These are phyloP conservation scores for Scleroderma bovista DNA, from an alignment of 768 basidiomycete genomes.

Conservation along the genomic window DNA sequence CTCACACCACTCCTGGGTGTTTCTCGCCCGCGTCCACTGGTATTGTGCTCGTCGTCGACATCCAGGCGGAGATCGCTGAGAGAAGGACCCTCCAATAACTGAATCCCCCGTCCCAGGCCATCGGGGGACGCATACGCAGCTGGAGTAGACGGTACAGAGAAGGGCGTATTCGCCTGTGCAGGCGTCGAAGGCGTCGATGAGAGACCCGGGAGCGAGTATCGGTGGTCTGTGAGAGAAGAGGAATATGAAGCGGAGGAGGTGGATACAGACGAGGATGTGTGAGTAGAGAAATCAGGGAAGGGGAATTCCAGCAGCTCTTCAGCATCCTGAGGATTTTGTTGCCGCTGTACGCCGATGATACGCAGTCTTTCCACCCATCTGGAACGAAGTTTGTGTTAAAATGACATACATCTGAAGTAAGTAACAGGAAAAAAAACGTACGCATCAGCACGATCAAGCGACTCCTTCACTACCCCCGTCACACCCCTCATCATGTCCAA, in stretches of 20 bases:
- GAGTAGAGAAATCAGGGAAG: neutral
- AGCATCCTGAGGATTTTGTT: slow-evolving; percentile 19
- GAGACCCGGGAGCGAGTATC: slow-evolving; percentile 22
- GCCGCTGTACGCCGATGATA: slow-evolving; percentile 70
- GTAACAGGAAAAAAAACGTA: slow-evolving; percentile 33
- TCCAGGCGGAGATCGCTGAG: slow-evolving; percentile 27
- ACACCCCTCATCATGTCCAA: slow-evolving; percentile 90
- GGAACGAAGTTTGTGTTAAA: neutral
- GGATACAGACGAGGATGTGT: neutral
- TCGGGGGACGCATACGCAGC: slow-evolving; percentile 22
- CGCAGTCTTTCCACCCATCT: slow-evolving; percentile 84
- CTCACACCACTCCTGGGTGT: slow-evolving; percentile 15
- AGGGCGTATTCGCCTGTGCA: slow-evolving; percentile 20
- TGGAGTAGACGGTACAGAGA: slow-evolving; percentile 27
- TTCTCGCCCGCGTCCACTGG: slow-evolving; percentile 9
- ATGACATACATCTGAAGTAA: too few species aligned
- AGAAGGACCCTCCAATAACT: slow-evolving; percentile 21
- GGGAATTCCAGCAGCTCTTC: neutral
- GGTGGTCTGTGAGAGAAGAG: slow-evolving; percentile 6
- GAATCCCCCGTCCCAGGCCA: slow-evolving; percentile 20
- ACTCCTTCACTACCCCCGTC: slow-evolving; percentile 83
- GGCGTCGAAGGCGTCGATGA: slow-evolving; percentile 28
- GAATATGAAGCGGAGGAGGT: neutral
- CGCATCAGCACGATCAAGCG: slow-evolving; percentile 82
- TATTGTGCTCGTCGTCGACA: slow-evolving; percentile 7